Evolutionary conservation across 805 yeast genomes (phyloP), one percentile per base, ranked within the genome.

Genomic region (Saccharomycopsis fibuligera): DNA sequence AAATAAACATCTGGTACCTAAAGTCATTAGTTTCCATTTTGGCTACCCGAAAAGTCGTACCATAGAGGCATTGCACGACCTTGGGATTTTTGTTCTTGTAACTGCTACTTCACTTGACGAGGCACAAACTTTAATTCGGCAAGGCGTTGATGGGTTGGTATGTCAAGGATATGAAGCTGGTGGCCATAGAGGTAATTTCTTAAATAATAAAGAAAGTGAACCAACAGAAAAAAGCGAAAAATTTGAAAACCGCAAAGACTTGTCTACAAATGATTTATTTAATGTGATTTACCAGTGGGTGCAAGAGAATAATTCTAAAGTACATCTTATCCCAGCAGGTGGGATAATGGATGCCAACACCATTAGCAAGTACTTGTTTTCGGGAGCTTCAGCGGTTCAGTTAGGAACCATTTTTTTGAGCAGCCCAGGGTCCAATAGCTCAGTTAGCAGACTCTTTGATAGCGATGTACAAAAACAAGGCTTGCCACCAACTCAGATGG

Each of bases 141-240:
- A 59, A 0, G 69, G 69, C 0, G 69, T 71, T 5, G 79, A 77
- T 58, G 81, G 75, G 1, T 60, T 79, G 3, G 64, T 73, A 5
- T 66, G 70, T 23, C 86, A 80, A 59, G 84, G 84, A 0, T 67
- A 66, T 58, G 84, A 78, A 55, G 85, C 85, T 3, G 85, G 85
- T 22, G 85, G 85, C 0, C 85, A 79, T 57, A 62, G 85, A 16
- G 83, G 83, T 2, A 72, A 67, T 53, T 73, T 70, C 45, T 45
- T 68, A 17, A 55, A 36, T 6, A 53, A 55, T 3, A 59, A 61
- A 22, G 76, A 70, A 50, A 51, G 54, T 8, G 64, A 65, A 48
- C 53, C 52, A 19, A 62, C n/a, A n/a, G n/a, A n/a, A n/a, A n/a
- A n/a, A n/a, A n/a, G n/a, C n/a, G n/a, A n/a, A n/a, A n/a, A n/a